Evolutionary conservation across 2,329 filamentous ascomycete species (phyloP).

Genomic region (Beauveria bassiana): DNA sequence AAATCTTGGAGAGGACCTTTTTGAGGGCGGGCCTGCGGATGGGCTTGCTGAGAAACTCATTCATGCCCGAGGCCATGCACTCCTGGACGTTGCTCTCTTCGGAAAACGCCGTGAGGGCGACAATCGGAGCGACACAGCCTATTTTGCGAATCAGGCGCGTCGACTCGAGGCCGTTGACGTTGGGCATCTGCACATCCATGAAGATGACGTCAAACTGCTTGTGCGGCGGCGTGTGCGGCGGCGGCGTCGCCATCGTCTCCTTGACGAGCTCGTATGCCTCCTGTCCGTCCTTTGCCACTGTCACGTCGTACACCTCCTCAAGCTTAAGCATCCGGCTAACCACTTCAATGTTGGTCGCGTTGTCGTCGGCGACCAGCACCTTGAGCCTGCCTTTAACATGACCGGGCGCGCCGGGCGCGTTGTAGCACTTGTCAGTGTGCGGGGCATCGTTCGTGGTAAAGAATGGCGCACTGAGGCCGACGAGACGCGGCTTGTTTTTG

Average conservation of each 20-base stretch:
- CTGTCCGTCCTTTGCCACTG: slow-evolving; percentile 77
- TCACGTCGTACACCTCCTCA: slow-evolving; percentile 76
- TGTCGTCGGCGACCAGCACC: slow-evolving; percentile 76
- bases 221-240: slow-evolving; percentile 44
- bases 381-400: slow-evolving; percentile 44
- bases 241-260: slow-evolving; percentile 50
- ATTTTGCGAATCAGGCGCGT: slow-evolving; percentile 79
- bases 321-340: slow-evolving; percentile 61
- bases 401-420: neutral
- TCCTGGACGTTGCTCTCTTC: slow-evolving; percentile 85
- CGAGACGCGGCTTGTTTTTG: slow-evolving; percentile 60
- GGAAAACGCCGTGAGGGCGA: slow-evolving; percentile 82
- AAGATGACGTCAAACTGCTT: slow-evolving; percentile 80
- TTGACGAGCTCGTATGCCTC: slow-evolving; percentile 85
- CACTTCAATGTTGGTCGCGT: slow-evolving; percentile 50
- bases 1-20: slow-evolving; percentile 76
- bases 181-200: slow-evolving; percentile 96
- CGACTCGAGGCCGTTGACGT: slow-evolving; percentile 80
- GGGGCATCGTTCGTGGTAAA: slow-evolving; percentile 45
- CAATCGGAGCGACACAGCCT: slow-evolving; percentile 81
- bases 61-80: slow-evolving; percentile 84
- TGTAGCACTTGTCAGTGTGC: neutral
- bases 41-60: slow-evolving; percentile 75
- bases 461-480: slow-evolving; percentile 77
- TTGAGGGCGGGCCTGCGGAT: slow-evolving; percentile 78